These are phyloP conservation scores for Russula sp. DNA, from an alignment of 768 basidiomycete species.

Conservation along the genomic window DNA sequence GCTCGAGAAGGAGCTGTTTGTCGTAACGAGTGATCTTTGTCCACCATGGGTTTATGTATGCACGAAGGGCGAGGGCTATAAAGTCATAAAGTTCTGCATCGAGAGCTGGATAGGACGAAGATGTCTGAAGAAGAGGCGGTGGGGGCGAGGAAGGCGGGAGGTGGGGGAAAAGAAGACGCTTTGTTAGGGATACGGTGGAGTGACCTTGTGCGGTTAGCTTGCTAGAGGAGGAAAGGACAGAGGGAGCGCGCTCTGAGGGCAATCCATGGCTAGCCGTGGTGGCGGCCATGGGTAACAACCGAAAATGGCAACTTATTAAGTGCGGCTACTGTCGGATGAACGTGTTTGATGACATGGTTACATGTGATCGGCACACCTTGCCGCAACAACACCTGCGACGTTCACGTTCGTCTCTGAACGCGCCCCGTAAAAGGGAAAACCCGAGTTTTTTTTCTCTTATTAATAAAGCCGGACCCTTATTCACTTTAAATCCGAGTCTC, in stretches of 20 bases:
- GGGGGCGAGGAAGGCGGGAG: conserved; percentile 44
- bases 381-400: too few relatives aligned
- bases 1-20: conserved; percentile 74
- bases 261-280: neutral
- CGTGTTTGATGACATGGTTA: too few relatives aligned
- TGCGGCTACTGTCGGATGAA: too few relatives aligned
- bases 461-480: too few relatives aligned
- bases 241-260: conserved; percentile 16
- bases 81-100: conserved; percentile 73
- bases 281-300: neutral
- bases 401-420: too few relatives aligned
- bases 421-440: too few relatives aligned
- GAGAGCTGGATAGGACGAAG: conserved; percentile 51
- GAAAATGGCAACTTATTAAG: too few relatives aligned
- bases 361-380: too few relatives aligned
- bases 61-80: conserved; percentile 73
- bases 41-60: conserved; percentile 85
- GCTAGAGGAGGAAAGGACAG: conserved; percentile 27
- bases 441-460: too few relatives aligned
- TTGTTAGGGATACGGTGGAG: conserved; percentile 24
- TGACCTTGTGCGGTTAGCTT: conserved; percentile 12
- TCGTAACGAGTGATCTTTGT: conserved; percentile 78
- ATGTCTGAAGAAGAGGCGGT: conserved; percentile 53
- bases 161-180: conserved; percentile 63
- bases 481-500: too few relatives aligned